Percentiles rank a stretch among this genome's conserved stretches.
These are phyloP conservation scores for Cercis canadensis DNA, from an alignment of 306 rosid species.

Conservation along the genomic window DNA sequence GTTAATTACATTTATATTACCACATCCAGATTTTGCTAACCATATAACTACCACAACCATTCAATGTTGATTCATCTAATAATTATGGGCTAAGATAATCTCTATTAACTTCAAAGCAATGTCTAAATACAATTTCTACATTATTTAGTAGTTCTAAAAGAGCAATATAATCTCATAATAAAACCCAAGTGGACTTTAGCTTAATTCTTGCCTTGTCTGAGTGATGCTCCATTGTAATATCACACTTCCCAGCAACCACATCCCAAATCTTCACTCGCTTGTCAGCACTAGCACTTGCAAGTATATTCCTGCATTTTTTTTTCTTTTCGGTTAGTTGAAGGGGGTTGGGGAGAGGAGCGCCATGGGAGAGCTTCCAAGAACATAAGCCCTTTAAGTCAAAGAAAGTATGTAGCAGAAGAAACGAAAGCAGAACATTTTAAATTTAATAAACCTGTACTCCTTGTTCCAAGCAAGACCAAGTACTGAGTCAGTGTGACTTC, in stretches of 20 bases:
- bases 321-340: too few species aligned
- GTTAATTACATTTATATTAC: background rate
- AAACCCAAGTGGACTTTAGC: background rate
- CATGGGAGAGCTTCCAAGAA: slow-evolving; percentile 18
- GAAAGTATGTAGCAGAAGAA: slow-evolving; percentile 30
- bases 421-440: slow-evolving; percentile 7
- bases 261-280: slow-evolving; percentile 90
- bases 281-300: slow-evolving; percentile 98
- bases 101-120: background rate
- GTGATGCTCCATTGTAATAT: slow-evolving; percentile 87
- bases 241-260: slow-evolving; percentile 73
- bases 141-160: background rate
- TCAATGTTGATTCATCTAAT: background rate
- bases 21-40: background rate
- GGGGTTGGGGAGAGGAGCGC: background rate
- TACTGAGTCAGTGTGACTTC: too few species aligned
- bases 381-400: slow-evolving; percentile 2
- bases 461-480: too few species aligned
- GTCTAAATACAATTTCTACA: background rate
- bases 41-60: background rate
- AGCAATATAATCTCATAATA: background rate
- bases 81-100: background rate
- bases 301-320: slow-evolving; percentile 63
- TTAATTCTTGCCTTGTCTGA: slow-evolving; percentile 70
- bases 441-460: too few species aligned